A percentile compares a stretch with the other conserved stretches of the same genome.
Conservation (phyloP, 1,284 basidiomycete species). For the Ganoderma resinaceum region DNA sequence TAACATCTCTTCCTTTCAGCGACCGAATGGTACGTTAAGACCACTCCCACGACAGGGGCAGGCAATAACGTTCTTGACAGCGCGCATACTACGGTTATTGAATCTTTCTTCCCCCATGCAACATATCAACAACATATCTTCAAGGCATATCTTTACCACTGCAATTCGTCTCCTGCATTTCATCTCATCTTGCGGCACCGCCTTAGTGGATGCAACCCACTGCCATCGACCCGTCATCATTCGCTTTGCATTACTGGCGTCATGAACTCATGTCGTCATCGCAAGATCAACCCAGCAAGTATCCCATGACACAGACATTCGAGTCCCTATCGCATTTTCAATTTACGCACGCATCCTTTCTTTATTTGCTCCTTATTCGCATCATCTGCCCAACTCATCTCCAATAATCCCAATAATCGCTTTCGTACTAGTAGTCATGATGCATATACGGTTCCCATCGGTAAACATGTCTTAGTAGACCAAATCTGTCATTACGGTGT, state of each 20-base stretch:
- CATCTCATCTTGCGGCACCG: conserved; percentile 22
- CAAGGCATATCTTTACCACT: conserved; percentile 27
- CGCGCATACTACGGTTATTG: conserved; percentile 57
- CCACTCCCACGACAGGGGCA: conserved; percentile 15
- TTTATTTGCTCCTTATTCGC: conserved; percentile 38
- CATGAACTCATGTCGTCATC: not conserved
- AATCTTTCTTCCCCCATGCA: conserved; percentile 23
- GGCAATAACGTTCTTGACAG: conserved; percentile 34
- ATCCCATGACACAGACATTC: conserved; percentile 2
- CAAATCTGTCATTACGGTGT: conserved; percentile 4
- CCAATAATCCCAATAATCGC: conserved; percentile 6
- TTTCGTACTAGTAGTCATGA: not conserved
- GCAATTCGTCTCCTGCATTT: conserved; percentile 23
- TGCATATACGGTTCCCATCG: not conserved
- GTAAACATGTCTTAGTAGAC: conserved; percentile 7
- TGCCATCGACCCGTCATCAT: conserved; percentile 10
- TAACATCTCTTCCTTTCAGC: conserved; percentile 35
- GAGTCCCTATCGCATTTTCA: conserved; percentile 20
- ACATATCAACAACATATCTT: conserved; percentile 36
- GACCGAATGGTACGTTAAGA: conserved; percentile 54
- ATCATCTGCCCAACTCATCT: conserved; percentile 24
- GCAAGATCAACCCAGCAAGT: conserved; percentile 10
- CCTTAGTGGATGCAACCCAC: conserved; percentile 1
- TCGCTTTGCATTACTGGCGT: conserved; percentile 7
- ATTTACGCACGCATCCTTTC: conserved; percentile 34